A percentile compares a stretch with the other conserved stretches of the same genome.
Evolutionary conservation across 2,329 filamentous ascomycete genomes (phyloP).

Genomic region (Aspergillus brunneoviolaceus): DNA sequence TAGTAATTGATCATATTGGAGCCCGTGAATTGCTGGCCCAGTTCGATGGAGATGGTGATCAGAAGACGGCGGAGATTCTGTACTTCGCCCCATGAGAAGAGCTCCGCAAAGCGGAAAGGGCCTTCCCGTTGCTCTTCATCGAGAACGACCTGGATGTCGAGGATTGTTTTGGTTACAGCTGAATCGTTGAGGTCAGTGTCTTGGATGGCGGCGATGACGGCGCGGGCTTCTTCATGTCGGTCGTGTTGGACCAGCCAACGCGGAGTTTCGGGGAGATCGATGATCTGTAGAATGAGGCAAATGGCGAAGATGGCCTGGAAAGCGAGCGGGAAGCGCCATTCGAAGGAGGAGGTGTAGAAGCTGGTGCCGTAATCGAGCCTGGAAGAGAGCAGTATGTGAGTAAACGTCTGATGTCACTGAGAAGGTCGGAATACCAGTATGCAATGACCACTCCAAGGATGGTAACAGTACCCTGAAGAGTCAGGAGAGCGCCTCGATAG

Average conservation of each 20-base stretch:
- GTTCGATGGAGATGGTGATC: constrained; percentile 34
- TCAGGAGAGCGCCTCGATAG: constrained; percentile 27
- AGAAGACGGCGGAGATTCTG: constrained; percentile 37
- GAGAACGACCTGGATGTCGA: constrained; percentile 23
- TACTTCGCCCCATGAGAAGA: constrained; percentile 31
- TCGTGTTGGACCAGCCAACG: constrained; percentile 32
- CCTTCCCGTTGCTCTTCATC: constrained; percentile 30
- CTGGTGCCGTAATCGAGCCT: constrained; percentile 45
- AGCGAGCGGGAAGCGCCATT: constrained; percentile 33
- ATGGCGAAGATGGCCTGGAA: constrained; percentile 31
- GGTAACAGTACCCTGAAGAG: constrained; percentile 27
- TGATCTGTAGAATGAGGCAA: constrained; percentile 26
- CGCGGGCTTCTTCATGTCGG: constrained; percentile 25
- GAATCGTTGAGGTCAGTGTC: constrained; percentile 13
- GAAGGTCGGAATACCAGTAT: constrained; percentile 19
- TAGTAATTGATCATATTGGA: constrained; percentile 46
- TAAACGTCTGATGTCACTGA: constrained; percentile 21
- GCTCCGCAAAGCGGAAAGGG: constrained; percentile 38
- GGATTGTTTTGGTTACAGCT: constrained; percentile 15
- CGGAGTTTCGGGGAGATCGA: constrained; percentile 32
- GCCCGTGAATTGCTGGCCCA: constrained; percentile 40
- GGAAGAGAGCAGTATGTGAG: neutral
- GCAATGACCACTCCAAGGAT: constrained; percentile 25
- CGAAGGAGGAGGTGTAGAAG: constrained; percentile 36
- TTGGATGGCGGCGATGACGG: constrained; percentile 24